phyloP scores from a whole-genome alignment of 2,329 filamentous ascomycete species.

The Myriangium duriaei region DNA sequence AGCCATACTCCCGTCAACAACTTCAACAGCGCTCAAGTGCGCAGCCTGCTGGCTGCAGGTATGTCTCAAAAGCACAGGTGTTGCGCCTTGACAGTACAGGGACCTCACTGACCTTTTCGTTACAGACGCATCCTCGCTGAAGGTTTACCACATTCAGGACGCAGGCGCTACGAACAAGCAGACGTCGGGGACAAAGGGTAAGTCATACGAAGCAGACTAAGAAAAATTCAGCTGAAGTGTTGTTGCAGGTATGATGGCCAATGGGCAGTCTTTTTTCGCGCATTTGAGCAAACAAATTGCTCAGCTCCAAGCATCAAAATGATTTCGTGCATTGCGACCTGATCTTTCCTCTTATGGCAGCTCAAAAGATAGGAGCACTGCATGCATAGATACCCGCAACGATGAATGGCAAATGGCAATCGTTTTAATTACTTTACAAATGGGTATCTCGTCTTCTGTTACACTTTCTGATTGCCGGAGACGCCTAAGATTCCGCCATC shows the following conservation, averaged over 20 bases:
- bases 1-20: background rate
- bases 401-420: background rate
- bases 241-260: conserved; percentile 3
- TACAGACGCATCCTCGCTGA: background rate
- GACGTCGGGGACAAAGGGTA: conserved; percentile 1
- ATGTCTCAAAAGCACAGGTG: no score
- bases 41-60: background rate
- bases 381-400: background rate
- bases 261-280: conserved; percentile 6
- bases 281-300: conserved; percentile 4
- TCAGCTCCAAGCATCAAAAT: conserved; percentile 5
- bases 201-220: background rate
- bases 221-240: background rate
- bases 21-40: background rate
- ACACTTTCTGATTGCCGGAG: conserved; percentile 27
- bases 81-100: no score
- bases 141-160: background rate
- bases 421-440: no score
- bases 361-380: no score
- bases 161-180: background rate
- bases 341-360: no score
- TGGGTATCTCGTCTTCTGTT: conserved; percentile 26
- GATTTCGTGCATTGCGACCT: no score
- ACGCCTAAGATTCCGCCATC: conserved; percentile 58
- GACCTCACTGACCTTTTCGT: no score